These are phyloP conservation scores for Mikania micrantha DNA, from an alignment of 129 eudicot species.

Conservation along the genomic window DNA sequence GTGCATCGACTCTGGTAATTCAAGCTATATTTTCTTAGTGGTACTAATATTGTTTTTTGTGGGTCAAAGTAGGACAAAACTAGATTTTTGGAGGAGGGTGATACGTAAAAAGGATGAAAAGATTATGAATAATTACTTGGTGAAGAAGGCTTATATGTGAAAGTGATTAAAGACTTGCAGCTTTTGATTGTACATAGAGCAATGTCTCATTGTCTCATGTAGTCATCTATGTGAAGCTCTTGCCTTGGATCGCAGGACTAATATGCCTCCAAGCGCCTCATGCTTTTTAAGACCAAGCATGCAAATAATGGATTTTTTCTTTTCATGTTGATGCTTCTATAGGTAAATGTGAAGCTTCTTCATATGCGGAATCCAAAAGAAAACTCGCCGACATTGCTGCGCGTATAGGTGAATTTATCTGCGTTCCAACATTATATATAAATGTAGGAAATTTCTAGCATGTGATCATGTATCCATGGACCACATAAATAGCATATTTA, in stretches of 20 bases:
- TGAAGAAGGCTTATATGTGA: too few species aligned
- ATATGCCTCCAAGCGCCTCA: too few species aligned
- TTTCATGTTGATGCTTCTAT: slow-evolving; percentile 19
- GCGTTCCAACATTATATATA: neutral
- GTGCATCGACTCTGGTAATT: slow-evolving; percentile 48
- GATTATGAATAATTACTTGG: too few species aligned
- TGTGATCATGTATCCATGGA: neutral
- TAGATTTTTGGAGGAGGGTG: too few species aligned
- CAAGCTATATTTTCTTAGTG: neutral
- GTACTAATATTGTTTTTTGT: neutral
- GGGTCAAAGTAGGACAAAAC: too few species aligned
- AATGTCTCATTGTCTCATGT: too few species aligned
- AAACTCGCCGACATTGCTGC: slow-evolving; percentile 51
- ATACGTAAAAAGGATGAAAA: too few species aligned
- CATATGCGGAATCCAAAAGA: slow-evolving; percentile 38
- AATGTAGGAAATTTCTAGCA: slow-evolving; percentile 2
- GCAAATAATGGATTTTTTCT: neutral
- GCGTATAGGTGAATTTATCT: slow-evolving; percentile 39
- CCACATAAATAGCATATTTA: neutral
- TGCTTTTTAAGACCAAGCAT: neutral
- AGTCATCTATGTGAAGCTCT: too few species aligned
- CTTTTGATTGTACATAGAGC: too few species aligned
- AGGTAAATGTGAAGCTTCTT: slow-evolving; percentile 43
- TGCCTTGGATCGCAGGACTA: too few species aligned
- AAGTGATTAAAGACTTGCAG: too few species aligned